Evolutionary conservation across 805 yeast genomes (phyloP).

Genomic region (Ogataea corticis): DNA sequence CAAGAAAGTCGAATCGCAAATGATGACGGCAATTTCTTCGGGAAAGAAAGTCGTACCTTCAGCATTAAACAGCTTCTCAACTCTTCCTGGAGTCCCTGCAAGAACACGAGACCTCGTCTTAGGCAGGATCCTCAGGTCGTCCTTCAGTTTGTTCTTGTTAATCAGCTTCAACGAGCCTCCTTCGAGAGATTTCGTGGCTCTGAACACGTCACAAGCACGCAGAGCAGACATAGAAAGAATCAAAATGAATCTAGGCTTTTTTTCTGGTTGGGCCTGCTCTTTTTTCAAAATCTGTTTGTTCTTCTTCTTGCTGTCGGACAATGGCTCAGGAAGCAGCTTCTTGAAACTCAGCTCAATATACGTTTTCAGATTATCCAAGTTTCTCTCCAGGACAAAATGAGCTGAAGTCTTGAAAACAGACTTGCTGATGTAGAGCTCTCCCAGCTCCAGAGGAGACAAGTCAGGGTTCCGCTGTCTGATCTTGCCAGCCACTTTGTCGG

Average conservation of each 20-base stretch:
- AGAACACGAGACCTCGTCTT: conserved; percentile 50
- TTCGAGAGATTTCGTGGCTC: conserved; percentile 51
- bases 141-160: conserved; percentile 68
- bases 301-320: conserved; percentile 28
- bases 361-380: conserved; percentile 51
- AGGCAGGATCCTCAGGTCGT: conserved; percentile 52
- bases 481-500: conserved; percentile 64
- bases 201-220: conserved; percentile 81
- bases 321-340: conserved; percentile 42
- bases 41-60: conserved; percentile 42
- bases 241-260: conserved; percentile 45
- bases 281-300: conserved; percentile 30
- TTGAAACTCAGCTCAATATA: conserved; percentile 55
- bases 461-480: conserved; percentile 63
- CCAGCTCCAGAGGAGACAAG: conserved; percentile 72
- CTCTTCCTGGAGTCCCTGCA: conserved; percentile 65
- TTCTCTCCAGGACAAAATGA: conserved; percentile 53
- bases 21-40: conserved; percentile 50
- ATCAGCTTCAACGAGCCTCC: conserved; percentile 66
- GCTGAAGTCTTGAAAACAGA: conserved; percentile 61
- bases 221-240: conserved; percentile 74
- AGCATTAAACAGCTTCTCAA: conserved; percentile 46
- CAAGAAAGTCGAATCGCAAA: conserved; percentile 61
- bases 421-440: conserved; percentile 59
- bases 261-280: conserved; percentile 27